Evolutionary conservation across 2,329 filamentous ascomycete species (phyloP).

Genomic region (Xylariaceae sp.): DNA sequence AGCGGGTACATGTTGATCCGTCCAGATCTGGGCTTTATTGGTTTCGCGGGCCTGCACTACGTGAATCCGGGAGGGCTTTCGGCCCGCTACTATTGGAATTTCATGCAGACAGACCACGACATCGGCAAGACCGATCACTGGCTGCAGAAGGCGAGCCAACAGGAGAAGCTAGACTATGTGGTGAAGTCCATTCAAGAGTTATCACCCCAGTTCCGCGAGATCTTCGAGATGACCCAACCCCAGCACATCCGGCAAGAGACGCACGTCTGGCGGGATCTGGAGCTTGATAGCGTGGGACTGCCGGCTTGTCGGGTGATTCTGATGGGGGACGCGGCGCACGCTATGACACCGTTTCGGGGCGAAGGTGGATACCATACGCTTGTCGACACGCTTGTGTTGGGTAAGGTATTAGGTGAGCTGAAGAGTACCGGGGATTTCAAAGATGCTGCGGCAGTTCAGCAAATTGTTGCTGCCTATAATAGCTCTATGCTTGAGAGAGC

Average conservation of each 20-base stretch:
- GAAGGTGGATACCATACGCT: background rate
- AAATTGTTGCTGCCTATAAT: background rate
- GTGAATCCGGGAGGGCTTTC: background rate
- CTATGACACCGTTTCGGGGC: background rate
- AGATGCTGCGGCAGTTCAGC: background rate
- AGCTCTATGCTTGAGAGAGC: background rate
- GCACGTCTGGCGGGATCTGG: background rate
- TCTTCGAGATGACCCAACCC: background rate
- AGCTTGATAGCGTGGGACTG: background rate
- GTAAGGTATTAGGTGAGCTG: background rate
- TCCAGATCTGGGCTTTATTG: background rate
- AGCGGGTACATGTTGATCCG: conserved; percentile 17
- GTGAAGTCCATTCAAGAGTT: background rate
- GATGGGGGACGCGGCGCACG: background rate
- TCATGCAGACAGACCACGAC: conserved; percentile 32
- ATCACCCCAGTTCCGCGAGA: background rate
- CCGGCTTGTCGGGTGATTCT: background rate
- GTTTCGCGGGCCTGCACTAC: background rate
- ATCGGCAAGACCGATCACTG: conserved; percentile 42
- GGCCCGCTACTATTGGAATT: background rate
- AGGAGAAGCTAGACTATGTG: background rate
- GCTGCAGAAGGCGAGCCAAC: background rate
- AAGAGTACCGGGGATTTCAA: background rate
- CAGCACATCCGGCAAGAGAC: background rate
- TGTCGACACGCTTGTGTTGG: background rate